Evolutionary conservation across 352 stramenopile genomes (phyloP).

Genomic region (Pilasporangium apinafurcum): DNA sequence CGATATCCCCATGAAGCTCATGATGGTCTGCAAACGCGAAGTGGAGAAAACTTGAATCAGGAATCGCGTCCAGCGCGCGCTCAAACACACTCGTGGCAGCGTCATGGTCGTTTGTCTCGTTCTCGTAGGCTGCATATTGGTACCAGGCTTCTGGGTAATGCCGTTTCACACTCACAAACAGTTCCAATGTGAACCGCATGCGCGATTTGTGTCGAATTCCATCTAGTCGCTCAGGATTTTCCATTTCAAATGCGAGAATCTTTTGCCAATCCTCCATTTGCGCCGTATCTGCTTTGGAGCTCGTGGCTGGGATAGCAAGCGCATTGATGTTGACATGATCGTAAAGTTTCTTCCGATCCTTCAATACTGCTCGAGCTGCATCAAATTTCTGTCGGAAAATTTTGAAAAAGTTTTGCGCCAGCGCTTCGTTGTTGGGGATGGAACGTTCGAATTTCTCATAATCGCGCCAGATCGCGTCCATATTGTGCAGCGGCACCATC

Average conservation of each 20-base stretch:
- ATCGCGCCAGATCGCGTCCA: slow-evolving; percentile 82
- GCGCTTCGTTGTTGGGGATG: slow-evolving; percentile 84
- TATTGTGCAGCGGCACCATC: slow-evolving; percentile 62
- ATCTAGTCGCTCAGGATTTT: slow-evolving; percentile 78
- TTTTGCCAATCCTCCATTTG: slow-evolving; percentile 79
- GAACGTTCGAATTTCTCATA: slow-evolving; percentile 86
- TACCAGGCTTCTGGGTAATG: slow-evolving; percentile 83
- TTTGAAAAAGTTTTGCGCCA: slow-evolving; percentile 87
- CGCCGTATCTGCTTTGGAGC: slow-evolving; percentile 20
- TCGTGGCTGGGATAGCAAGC: slow-evolving; percentile 44
- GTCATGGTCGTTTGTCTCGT: slow-evolving; percentile 64
- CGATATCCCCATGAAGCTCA: slow-evolving; percentile 60
- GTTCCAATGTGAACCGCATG: slow-evolving; percentile 79
- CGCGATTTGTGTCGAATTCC: slow-evolving; percentile 70
- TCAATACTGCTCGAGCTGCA: slow-evolving; percentile 62
- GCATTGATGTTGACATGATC: slow-evolving; percentile 70
- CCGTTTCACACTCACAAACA: slow-evolving; percentile 71
- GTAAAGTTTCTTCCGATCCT: slow-evolving; percentile 82
- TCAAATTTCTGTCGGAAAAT: slow-evolving; percentile 83
- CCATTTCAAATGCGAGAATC: slow-evolving; percentile 67
- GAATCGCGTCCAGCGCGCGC: slow-evolving; percentile 66
- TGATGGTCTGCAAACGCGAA: slow-evolving; percentile 82
- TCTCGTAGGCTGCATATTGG: slow-evolving; percentile 81
- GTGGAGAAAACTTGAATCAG: slow-evolving; percentile 69
- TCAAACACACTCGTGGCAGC: slow-evolving; percentile 63